These are phyloP conservation scores for Pholiota microspora DNA, from an alignment of 768 basidiomycete genomes.

Conservation along the genomic window DNA sequence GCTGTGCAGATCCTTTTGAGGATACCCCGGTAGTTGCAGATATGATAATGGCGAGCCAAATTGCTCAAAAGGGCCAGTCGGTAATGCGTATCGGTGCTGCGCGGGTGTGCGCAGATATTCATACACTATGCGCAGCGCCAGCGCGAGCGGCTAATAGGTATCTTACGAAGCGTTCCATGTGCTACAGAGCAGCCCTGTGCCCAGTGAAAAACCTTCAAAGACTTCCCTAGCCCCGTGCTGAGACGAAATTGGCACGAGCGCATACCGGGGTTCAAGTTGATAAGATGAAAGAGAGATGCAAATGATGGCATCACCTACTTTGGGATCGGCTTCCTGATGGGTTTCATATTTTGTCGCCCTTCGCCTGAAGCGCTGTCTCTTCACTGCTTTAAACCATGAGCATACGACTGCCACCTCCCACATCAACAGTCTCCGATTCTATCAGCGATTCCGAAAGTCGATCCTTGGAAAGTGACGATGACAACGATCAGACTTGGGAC, in stretches of 20 bases:
- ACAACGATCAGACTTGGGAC: slow-evolving; percentile 67
- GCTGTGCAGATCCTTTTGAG: not conserved
- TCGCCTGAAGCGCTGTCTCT: slow-evolving; percentile 6
- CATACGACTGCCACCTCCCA: slow-evolving; percentile 33
- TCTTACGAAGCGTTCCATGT: not conserved
- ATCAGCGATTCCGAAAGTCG: slow-evolving; percentile 27
- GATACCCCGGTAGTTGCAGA: not conserved
- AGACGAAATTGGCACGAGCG: not conserved
- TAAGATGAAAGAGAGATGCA: not conserved
- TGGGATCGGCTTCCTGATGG: slow-evolving; percentile 16
- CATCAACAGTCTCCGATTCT: slow-evolving; percentile 19
- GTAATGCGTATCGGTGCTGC: not conserved
- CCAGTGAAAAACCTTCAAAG: not conserved
- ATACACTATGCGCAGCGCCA: not conserved
- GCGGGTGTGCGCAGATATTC: not conserved
- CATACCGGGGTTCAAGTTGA: not conserved
- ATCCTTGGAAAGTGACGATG: slow-evolving; percentile 32
- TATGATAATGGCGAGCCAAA: not conserved
- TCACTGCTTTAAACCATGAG: slow-evolving; percentile 30
- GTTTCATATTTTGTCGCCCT: slow-evolving; percentile 14
- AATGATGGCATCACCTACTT: slow-evolving; percentile 4
- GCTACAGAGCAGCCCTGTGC: not conserved
- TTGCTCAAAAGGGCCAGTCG: not conserved
- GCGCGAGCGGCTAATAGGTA: not conserved
- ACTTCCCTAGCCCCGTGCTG: not conserved